phyloP scores from a whole-genome alignment of 2,329 filamentous ascomycete species.

The Davidsoniella virescens region DNA sequence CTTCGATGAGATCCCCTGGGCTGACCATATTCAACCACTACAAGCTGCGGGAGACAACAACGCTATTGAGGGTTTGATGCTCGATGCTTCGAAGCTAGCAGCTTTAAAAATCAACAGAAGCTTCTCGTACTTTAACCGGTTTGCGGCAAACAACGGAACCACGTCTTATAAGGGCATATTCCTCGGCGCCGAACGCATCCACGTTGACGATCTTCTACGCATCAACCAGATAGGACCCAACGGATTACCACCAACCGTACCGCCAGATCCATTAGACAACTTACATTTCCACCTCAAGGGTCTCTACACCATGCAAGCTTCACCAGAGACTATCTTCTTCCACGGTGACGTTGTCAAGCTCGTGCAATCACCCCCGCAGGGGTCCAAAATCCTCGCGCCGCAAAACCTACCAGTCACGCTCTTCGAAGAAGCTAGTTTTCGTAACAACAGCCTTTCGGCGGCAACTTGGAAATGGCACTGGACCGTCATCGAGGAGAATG shows the following conservation, averaged over 20 bases:
- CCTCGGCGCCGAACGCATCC: constrained; percentile 33
- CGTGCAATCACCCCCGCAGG: constrained; percentile 16
- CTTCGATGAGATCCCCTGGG: constrained; percentile 30
- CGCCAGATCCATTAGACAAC: constrained; percentile 20
- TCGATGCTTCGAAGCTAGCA: constrained; percentile 36
- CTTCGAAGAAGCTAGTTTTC: constrained; percentile 25
- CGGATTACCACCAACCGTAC: not conserved
- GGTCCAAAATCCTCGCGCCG: constrained; percentile 3
- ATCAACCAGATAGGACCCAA: constrained; percentile 23
- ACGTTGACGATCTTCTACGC: constrained; percentile 32
- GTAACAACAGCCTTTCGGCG: constrained; percentile 20
- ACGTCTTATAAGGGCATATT: constrained; percentile 31
- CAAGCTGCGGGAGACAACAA: constrained; percentile 20
- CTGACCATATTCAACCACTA: constrained; percentile 20
- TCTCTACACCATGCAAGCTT: constrained; percentile 9
- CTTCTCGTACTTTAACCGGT: constrained; percentile 31
- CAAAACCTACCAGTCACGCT: constrained; percentile 27
- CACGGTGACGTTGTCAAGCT: constrained; percentile 25
- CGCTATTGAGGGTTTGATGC: constrained; percentile 25
- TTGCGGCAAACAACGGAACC: constrained; percentile 20
- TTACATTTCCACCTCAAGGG: constrained; percentile 8
- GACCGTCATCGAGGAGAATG: constrained; percentile 28
- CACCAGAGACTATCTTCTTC: constrained; percentile 17
- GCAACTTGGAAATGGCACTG: constrained; percentile 22
- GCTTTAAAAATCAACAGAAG: constrained; percentile 32